Percentiles rank a stretch among this genome's conserved stretches.
Evolutionary conservation across 345 rosid species (phyloP).

Genomic region (Dipteronia dyeriana): DNA sequence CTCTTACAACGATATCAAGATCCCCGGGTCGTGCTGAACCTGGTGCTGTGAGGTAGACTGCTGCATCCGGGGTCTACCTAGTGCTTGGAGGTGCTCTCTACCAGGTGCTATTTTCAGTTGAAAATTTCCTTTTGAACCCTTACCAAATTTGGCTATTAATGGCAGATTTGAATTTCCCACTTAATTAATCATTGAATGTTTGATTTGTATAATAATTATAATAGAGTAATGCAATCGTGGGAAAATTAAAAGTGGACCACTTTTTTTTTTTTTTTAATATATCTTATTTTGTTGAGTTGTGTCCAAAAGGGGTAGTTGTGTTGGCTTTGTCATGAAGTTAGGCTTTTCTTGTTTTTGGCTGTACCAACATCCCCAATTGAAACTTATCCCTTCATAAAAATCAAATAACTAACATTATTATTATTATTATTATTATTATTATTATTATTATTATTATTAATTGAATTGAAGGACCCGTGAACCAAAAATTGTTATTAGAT

Average conservation of each 20-base stretch:
- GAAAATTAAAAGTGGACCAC: slow-evolving; percentile 9
- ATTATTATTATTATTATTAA: neutral
- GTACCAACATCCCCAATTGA: slow-evolving; percentile 14
- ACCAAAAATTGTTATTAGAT: slow-evolving; percentile 15
- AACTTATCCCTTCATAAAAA: slow-evolving; percentile 19
- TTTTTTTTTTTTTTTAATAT: neutral
- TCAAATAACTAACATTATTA: slow-evolving; percentile 14
- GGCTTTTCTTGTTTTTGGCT: slow-evolving; percentile 22
- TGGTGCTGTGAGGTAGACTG: too few species aligned
- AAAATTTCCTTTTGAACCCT: too few species aligned
- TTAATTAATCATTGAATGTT: too few species aligned
- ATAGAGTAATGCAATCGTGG: neutral
- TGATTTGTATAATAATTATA: neutral
- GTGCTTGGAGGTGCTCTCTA: too few species aligned
- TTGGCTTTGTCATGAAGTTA: slow-evolving; percentile 42
- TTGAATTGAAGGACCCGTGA: slow-evolving; percentile 27
- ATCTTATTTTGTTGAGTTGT: slow-evolving; percentile 3
- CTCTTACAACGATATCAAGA: too few species aligned
- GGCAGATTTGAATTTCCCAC: too few species aligned
- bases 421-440: too few species aligned
- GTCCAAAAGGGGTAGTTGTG: slow-evolving; percentile 35
- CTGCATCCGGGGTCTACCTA: too few species aligned
- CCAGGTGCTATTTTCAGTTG: too few species aligned
- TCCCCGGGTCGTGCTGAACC: too few species aligned
- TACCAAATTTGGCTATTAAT: too few species aligned